A percentile compares a stretch with the other conserved stretches of the same genome.
These are phyloP conservation scores for Solanum medicagineum DNA, from an alignment of 257 asterid species.

Conservation along the genomic window DNA sequence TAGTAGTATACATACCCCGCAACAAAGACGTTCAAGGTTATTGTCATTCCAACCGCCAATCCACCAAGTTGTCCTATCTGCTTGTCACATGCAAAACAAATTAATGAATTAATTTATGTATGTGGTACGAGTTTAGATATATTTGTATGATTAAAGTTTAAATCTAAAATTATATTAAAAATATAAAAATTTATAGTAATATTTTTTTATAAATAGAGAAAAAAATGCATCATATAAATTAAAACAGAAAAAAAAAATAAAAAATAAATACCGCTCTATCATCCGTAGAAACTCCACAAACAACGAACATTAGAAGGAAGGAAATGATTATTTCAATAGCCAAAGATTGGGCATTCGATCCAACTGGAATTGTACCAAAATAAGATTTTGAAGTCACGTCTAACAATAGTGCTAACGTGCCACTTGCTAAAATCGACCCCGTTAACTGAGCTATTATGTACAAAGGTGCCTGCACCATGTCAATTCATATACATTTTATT, in stretches of 20 bases:
- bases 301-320: constrained; percentile 63
- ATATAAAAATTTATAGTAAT: too few species aligned
- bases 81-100: background rate
- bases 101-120: background rate
- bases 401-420: constrained; percentile 32
- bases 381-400: constrained; percentile 22
- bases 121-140: too few species aligned
- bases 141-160: too few species aligned
- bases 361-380: constrained; percentile 62
- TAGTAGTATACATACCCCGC: constrained; percentile 37
- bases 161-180: too few species aligned
- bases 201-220: too few species aligned
- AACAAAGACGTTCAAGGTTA: constrained; percentile 56
- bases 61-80: constrained; percentile 48
- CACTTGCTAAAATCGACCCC: constrained; percentile 63
- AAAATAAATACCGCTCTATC: constrained; percentile 31
- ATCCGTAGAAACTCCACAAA: constrained; percentile 46
- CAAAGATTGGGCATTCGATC: constrained; percentile 50
- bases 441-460: constrained; percentile 40
- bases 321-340: constrained; percentile 52
- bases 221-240: too few species aligned
- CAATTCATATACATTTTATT: background rate
- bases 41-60: constrained; percentile 60
- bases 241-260: background rate
- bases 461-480: constrained; percentile 34